Conservation (phyloP, 116 monocot species). For the Zostera marina region DNA sequence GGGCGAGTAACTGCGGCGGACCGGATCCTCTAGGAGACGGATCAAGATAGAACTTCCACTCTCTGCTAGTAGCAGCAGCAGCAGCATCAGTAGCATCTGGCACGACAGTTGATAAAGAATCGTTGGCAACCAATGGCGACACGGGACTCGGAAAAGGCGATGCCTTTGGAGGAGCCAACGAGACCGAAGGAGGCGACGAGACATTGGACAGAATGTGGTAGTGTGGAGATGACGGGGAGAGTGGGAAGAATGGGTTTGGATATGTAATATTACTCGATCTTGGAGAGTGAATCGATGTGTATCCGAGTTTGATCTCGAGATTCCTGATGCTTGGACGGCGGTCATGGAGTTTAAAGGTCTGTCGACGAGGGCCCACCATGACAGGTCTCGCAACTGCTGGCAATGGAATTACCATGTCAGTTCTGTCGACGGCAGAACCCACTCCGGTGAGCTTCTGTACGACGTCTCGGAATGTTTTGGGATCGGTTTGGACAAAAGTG, state of each 20-base stretch:
- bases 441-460: conserved; percentile 38
- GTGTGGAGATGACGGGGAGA: not conserved
- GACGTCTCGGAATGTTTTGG: conserved; percentile 25
- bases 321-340: conserved; percentile 21
- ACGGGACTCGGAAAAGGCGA: conserved; percentile 13
- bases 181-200: not conserved
- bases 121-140: conserved; percentile 7
- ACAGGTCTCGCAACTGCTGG: not conserved
- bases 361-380: conserved; percentile 7
- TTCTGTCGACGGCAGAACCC: not conserved
- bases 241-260: not conserved
- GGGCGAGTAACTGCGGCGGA: conserved; percentile 25
- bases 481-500: conserved; percentile 33
- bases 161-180: not conserved
- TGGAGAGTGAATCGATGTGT: conserved; percentile 3
- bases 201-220: not conserved
- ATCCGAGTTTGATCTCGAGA: conserved; percentile 21
- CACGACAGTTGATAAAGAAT: conserved; percentile 3
- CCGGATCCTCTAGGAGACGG: conserved; percentile 13
- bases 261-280: not conserved
- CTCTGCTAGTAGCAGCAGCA: conserved; percentile 1
- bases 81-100: not conserved
- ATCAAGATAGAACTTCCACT: conserved; percentile 23
- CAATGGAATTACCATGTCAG: not conserved
- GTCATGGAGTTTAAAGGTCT: conserved; percentile 24